Percentiles rank a stretch among this genome's conserved stretches.
Conservation (phyloP, 2,329 filamentous ascomycete genomes). For the Cryoendolithus antarcticus region DNA sequence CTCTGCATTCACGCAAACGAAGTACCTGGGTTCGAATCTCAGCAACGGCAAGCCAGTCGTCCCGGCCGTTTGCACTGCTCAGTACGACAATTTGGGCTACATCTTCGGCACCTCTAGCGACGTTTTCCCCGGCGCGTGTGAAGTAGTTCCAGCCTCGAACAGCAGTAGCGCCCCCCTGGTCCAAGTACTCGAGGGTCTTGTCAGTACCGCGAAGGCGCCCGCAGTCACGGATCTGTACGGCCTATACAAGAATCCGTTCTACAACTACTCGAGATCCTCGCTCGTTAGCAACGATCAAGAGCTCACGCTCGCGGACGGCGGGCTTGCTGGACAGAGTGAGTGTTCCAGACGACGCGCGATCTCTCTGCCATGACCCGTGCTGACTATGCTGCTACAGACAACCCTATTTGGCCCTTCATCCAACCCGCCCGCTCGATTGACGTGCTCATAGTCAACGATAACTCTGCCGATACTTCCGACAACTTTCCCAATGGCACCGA, state of each 20-base stretch:
- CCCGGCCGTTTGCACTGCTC: slow-evolving; percentile 32
- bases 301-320: slow-evolving; percentile 40
- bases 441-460: slow-evolving; percentile 54
- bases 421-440: slow-evolving; percentile 42
- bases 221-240: slow-evolving; percentile 31
- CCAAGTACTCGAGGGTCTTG: slow-evolving; percentile 18
- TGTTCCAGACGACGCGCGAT: too few relatives aligned
- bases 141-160: slow-evolving; percentile 8
- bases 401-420: slow-evolving; percentile 41
- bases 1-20: slow-evolving; percentile 46
- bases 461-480: slow-evolving; percentile 46
- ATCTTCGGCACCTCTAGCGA: slow-evolving; percentile 33
- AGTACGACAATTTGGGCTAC: slow-evolving; percentile 39
- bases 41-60: slow-evolving; percentile 31
- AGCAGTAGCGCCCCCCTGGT: slow-evolving; percentile 11
- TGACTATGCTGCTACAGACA: slow-evolving; percentile 21
- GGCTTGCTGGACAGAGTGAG: slow-evolving; percentile 30
- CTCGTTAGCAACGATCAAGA: slow-evolving; percentile 24
- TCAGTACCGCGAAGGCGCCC: slow-evolving; percentile 18
- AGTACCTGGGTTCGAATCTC: slow-evolving; percentile 50
- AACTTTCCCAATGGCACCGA: slow-evolving; percentile 51
- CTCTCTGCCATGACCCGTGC: too few relatives aligned
- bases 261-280: slow-evolving; percentile 35
- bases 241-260: slow-evolving; percentile 51
- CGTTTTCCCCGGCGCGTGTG: slow-evolving; percentile 26